phyloP scores from a whole-genome alignment of 345 rosid genomes.

The Melastoma malabathricum region DNA sequence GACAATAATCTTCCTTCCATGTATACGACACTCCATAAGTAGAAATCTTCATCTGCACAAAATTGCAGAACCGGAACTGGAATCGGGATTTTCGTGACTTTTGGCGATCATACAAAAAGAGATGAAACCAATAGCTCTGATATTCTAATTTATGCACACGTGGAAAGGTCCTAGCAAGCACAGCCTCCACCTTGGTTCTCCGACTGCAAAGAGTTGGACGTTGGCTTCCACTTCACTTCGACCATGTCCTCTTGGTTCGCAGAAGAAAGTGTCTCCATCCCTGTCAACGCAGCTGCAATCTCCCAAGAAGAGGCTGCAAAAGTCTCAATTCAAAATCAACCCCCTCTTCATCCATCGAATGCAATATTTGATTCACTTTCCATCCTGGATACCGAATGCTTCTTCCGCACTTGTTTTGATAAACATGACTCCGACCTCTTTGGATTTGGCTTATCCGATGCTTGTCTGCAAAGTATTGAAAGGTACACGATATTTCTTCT shows the following conservation, averaged over 20 bases:
- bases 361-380: neutral
- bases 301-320: slow-evolving; percentile 85
- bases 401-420: slow-evolving; percentile 95
- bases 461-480: slow-evolving; percentile 44
- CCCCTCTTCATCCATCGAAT: neutral
- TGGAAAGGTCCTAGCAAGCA: slow-evolving; percentile 38
- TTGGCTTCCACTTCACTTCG: slow-evolving; percentile 76
- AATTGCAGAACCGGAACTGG: too few relatives aligned
- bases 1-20: too few relatives aligned
- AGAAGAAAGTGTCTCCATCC: slow-evolving; percentile 86
- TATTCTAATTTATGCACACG: neutral
- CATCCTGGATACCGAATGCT: slow-evolving; percentile 80
- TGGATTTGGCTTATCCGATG: slow-evolving; percentile 89
- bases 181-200: slow-evolving; percentile 86
- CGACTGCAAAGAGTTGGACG: slow-evolving; percentile 53
- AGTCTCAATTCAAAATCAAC: neutral
- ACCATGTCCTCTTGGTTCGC: slow-evolving; percentile 93
- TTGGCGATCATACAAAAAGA: too few relatives aligned
- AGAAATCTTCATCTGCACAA: too few relatives aligned
- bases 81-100: too few relatives aligned
- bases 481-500: neutral
- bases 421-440: slow-evolving; percentile 77
- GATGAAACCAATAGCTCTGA: slow-evolving; percentile 1
- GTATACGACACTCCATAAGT: too few relatives aligned
- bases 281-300: slow-evolving; percentile 90